A percentile compares a stretch with the other conserved stretches of the same genome.
Conservation (phyloP, 2,329 filamentous ascomycete species). For the Sporothrix euskadiensis region DNA sequence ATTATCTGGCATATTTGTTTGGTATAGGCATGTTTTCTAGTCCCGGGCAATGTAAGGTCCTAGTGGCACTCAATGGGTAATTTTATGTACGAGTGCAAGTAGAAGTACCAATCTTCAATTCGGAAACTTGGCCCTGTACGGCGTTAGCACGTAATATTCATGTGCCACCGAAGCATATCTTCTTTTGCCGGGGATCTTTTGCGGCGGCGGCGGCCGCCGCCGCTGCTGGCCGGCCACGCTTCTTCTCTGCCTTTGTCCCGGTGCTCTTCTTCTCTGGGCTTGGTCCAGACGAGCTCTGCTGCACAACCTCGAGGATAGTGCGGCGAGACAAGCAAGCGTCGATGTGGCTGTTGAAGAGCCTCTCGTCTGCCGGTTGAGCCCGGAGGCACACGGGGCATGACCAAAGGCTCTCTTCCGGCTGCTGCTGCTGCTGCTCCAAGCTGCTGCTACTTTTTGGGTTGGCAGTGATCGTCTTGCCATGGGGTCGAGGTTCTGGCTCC, state of each 20-base stretch:
- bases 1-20: neutral
- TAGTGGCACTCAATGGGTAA: neutral
- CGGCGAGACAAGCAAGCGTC: slow-evolving; percentile 85
- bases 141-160: neutral
- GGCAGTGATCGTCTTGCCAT: slow-evolving; percentile 55
- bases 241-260: slow-evolving; percentile 41
- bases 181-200: slow-evolving; percentile 52
- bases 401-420: slow-evolving; percentile 62
- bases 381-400: slow-evolving; percentile 84
- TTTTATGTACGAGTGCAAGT: neutral
- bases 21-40: neutral
- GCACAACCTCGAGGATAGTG: slow-evolving; percentile 81
- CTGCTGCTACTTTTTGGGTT: slow-evolving; percentile 44
- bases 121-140: neutral
- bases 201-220: too few relatives aligned
- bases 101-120: neutral
- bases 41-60: neutral
- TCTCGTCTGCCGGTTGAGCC: slow-evolving; percentile 73
- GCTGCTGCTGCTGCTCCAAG: slow-evolving; percentile 32
- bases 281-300: slow-evolving; percentile 46
- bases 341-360: slow-evolving; percentile 84
- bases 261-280: slow-evolving; percentile 44
- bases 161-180: slow-evolving; percentile 52
- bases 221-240: slow-evolving; percentile 40
- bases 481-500: slow-evolving; percentile 38